phyloP scores from a whole-genome alignment of 345 rosid genomes.

The Melaleuca alternifolia region DNA sequence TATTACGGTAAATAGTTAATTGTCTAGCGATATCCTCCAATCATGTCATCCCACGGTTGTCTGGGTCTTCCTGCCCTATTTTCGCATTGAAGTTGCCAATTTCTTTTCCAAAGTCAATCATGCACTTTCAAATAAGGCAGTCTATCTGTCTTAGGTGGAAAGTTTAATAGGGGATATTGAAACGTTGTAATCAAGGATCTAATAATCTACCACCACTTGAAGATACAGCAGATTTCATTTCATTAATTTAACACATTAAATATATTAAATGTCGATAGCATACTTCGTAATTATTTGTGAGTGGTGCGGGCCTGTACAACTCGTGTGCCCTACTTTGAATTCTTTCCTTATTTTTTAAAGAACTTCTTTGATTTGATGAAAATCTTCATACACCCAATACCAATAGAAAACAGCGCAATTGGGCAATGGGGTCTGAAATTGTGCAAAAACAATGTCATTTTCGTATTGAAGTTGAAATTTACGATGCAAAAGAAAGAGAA shows the following conservation, averaged over 20 bases:
- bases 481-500: not conserved
- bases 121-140: not conserved
- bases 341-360: not conserved
- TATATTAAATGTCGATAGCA: not conserved
- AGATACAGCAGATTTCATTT: not conserved
- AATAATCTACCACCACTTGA: not conserved
- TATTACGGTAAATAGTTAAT: not conserved
- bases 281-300: not conserved
- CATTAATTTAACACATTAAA: not conserved
- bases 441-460: not conserved
- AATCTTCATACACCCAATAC: not conserved
- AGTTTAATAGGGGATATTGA: not conserved
- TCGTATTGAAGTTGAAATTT: not conserved
- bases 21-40: not conserved
- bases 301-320: not conserved
- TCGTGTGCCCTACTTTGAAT: not conserved
- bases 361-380: not conserved
- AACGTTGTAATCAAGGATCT: not conserved
- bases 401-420: not conserved
- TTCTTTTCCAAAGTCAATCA: not conserved
- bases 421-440: not conserved
- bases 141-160: not conserved
- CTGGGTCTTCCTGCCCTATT: not conserved
- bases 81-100: not conserved
- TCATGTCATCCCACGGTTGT: not conserved